Base-by-base conservation (phyloP, 352 stramenopile genomes). In the Globisporangium apiculatum region DNA sequence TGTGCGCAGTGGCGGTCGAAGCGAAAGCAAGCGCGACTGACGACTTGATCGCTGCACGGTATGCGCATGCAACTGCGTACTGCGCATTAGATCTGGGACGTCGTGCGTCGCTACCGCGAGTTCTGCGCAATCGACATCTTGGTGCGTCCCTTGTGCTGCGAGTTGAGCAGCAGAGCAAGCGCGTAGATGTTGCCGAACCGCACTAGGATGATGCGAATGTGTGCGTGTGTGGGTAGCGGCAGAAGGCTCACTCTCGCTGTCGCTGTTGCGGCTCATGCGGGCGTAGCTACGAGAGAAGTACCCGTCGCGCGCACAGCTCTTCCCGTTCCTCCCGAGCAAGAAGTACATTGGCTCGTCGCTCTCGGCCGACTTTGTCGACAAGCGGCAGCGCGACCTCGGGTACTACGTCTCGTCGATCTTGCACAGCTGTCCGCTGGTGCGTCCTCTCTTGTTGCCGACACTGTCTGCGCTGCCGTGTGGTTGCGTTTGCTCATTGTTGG, bases 331-430 rank as follows among this genome's bases (percentile, higher is more conserved):
- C 31, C 84, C 84, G 24, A 92, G 84, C 69, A 94, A 94, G 59
- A 94, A 92, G 56, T 89, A 91, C 57, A 89, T 94, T 47, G 84
- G 84, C 12, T 92, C 84, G 45, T 94, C 84, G 50, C 66, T 94
- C 9, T 90, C 82, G 49, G 78, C 75, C 4, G 85, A 94, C 45
- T 89, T 94, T 66, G 83, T 94, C 49, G 85, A 94, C 69, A 91
- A 91, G 62, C 80, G 85, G 37, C 85, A 92, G 65, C 85, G 85
- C 41, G 79, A 94, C 17, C 75, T 94, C n/a, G 80, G 80, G 35
- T 87, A 91, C 62, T 94, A 94, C 68, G 78, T 94, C 54, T 87
- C 85, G 51, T 87, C 85, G 12, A 87, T 94, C 58, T 67, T 94
- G n/a, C 78, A 89, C 58, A 84, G 80, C 52, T 89, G 67, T 45